A percentile compares a stretch with the other conserved stretches of the same genome.
Conservation (phyloP, 2,329 filamentous ascomycete species). For the Aspergillus sp. region DNA sequence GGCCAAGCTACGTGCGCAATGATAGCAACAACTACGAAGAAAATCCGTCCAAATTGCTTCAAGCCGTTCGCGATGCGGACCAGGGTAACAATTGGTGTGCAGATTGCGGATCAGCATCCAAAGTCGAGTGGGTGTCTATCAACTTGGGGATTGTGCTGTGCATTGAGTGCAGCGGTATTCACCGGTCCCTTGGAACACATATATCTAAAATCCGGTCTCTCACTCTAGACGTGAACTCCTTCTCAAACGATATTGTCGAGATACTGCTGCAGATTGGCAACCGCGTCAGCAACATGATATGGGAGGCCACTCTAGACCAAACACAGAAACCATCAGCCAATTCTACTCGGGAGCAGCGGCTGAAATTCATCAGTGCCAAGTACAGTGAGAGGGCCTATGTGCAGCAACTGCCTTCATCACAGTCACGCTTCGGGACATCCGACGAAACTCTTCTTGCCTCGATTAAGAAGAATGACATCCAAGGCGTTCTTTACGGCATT, state of each 20-base stretch:
- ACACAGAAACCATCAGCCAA: conserved; percentile 67
- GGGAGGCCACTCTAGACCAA: conserved; percentile 80
- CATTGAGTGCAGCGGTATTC: conserved; percentile 97
- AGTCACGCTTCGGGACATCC: conserved; percentile 70
- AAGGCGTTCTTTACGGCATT: conserved; percentile 85
- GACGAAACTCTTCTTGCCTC: conserved; percentile 88
- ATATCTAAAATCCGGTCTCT: conserved; percentile 96
- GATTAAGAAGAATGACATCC: conserved; percentile 94
- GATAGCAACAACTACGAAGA: conserved; percentile 72
- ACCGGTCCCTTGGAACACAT: conserved; percentile 91
- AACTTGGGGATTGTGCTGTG: conserved; percentile 94
- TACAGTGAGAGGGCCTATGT: conserved; percentile 83
- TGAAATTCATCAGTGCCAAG: conserved; percentile 94
- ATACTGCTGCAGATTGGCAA: conserved; percentile 88
- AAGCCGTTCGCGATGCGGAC: conserved; percentile 82
- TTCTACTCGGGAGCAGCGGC: conserved; percentile 80
- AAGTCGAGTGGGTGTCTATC: conserved; percentile 98
- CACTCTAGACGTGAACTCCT: conserved; percentile 91
- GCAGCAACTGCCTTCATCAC: conserved; percentile 64
- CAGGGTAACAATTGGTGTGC: conserved; percentile 92
- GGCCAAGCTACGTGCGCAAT: conserved; percentile 66
- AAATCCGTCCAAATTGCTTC: conserved; percentile 77
- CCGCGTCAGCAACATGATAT: conserved; percentile 91
- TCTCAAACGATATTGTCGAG: conserved; percentile 95
- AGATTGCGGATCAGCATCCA: conserved; percentile 84